Evolutionary conservation across 768 basidiomycete genomes (phyloP).

Genomic region (Inosperma sp.): DNA sequence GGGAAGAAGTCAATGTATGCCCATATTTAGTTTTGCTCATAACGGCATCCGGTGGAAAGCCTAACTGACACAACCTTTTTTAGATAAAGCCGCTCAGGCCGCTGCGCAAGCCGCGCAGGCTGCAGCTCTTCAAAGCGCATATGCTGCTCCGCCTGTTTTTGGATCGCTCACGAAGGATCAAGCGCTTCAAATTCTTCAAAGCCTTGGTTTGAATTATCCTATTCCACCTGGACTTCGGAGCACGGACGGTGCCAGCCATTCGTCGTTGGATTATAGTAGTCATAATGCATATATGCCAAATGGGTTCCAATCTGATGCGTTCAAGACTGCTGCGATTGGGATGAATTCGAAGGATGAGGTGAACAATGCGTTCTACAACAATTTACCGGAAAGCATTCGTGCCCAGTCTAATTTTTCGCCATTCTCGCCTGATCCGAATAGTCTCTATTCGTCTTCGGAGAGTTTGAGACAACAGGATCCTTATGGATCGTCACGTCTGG

Average conservation of each 20-base stretch:
- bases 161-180: slow-evolving; percentile 55
- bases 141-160: slow-evolving; percentile 21
- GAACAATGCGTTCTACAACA: slow-evolving; percentile 13
- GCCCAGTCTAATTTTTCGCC: slow-evolving; percentile 56
- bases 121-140: slow-evolving; percentile 55
- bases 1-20: slow-evolving; percentile 89
- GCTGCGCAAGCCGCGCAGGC: slow-evolving; percentile 81
- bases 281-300: no score
- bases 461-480: slow-evolving; percentile 33
- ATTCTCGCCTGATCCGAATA: slow-evolving; percentile 73
- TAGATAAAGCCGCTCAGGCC: slow-evolving; percentile 88
- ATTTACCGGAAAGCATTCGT: slow-evolving; percentile 35
- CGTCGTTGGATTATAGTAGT: no score
- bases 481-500: slow-evolving; percentile 32
- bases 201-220: slow-evolving; percentile 41
- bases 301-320: no score
- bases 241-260: slow-evolving; percentile 4
- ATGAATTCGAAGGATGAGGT: no score
- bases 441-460: slow-evolving; percentile 32
- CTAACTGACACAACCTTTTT: slow-evolving; percentile 8
- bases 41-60: neutral
- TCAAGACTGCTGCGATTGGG: no score
- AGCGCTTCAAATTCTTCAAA: slow-evolving; percentile 57
- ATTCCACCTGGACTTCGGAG: neutral
- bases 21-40: slow-evolving; percentile 6